phyloP scores from a whole-genome alignment of 2,329 filamentous ascomycete genomes.

The Ophiosphaerella narmari region DNA sequence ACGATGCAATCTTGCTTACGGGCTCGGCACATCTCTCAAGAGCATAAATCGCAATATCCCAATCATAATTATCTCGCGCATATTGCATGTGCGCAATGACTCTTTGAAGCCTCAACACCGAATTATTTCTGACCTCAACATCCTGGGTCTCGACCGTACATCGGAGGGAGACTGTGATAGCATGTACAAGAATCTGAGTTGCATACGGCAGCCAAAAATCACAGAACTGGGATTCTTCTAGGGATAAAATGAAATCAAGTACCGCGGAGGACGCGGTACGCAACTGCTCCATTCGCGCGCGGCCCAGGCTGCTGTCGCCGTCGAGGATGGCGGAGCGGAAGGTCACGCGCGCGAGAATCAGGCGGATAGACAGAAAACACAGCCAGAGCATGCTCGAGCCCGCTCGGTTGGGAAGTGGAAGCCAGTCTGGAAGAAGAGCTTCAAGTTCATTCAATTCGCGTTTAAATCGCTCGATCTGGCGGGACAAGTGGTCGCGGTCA shows the following conservation, averaged over 20 bases:
- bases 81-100: conserved; percentile 54
- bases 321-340: conserved; percentile 36
- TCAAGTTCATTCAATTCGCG: conserved; percentile 42
- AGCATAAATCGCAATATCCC: conserved; percentile 61
- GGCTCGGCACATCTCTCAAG: conserved; percentile 51
- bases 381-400: conserved; percentile 48
- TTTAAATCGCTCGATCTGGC: conserved; percentile 39
- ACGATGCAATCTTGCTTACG: conserved; percentile 41
- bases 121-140: conserved; percentile 50
- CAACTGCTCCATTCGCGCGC: conserved; percentile 50
- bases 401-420: conserved; percentile 32
- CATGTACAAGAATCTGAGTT: conserved; percentile 59
- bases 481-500: conserved; percentile 31
- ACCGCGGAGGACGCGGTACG: conserved; percentile 56
- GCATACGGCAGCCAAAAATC: conserved; percentile 59
- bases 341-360: conserved; percentile 47
- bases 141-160: conserved; percentile 58
- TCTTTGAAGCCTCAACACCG: conserved; percentile 54
- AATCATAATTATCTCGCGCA: conserved; percentile 56
- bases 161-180: conserved; percentile 58
- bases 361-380: conserved; percentile 46
- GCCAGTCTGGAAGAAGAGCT: conserved; percentile 39
- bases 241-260: conserved; percentile 55
- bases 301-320: conserved; percentile 25
- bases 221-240: conserved; percentile 53